Base-by-base conservation (phyloP, 495 filamentous ascomycete species). In the Penicillium arizonense region DNA sequence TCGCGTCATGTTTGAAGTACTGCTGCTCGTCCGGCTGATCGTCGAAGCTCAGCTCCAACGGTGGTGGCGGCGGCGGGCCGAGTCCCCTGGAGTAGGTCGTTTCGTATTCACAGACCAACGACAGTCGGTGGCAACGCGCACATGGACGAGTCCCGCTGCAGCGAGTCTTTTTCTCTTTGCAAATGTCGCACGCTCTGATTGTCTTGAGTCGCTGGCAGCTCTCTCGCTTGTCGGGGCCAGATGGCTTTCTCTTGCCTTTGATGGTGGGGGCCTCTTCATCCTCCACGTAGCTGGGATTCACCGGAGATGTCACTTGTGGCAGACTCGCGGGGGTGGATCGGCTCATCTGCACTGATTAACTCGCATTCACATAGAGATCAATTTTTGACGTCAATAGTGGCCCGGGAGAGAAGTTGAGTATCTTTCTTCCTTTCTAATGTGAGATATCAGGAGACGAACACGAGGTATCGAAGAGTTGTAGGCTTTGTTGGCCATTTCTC, bases 111-210 rank as follows among this genome's bases (percentile, higher is more conserved):
- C 39, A 41, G 9, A 7, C 39, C 20, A 41, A 41, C 21, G 39
- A 41, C 39, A 41, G 39, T 41, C 39, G 39, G n/a, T 23, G 14
- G 20, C 39, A 41, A 41, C 39, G 39, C 39, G 39, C 39, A 41
- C 39, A 41, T 4, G 39, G 39, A 41, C 39, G 39, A 41, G 39
- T 41, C 12, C 39, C 39, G 21, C 39, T 41, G 10, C 39, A 41
- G 39, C 39, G 39, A 41, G 39, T 41, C 39, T 41, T 41, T 41
- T 41, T 41, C 39, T 41, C 39, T 41, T 41, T 41, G 21, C 39
- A 41, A 13, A 41, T 41, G 5, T 41, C 39, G 11, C 39, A 41
- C 8, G 39, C 39, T 24, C 39, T 41, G 21, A 41, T 5, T 10
- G 39, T 41, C 39, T 41, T 41, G 20, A 41, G 39, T 41, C 39